Evolutionary conservation across 345 rosid genomes (phyloP).

Genomic region (Hirschfeldia incana): DNA sequence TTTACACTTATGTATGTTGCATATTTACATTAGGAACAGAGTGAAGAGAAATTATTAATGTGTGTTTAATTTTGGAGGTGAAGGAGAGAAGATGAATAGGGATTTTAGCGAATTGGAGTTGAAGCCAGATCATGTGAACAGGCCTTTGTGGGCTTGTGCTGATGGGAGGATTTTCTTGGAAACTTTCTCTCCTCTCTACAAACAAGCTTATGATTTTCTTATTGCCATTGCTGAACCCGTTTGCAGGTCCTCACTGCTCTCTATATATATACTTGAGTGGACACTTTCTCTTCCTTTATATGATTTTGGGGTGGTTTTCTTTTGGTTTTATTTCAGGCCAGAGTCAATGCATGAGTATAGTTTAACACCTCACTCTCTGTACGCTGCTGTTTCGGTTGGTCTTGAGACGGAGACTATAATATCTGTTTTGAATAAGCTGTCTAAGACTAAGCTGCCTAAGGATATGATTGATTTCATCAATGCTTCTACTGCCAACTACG

Average conservation of each 20-base stretch:
- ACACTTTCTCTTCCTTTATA: neutral
- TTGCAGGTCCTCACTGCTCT: constrained; percentile 68
- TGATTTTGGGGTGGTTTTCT: neutral
- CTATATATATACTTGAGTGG: neutral
- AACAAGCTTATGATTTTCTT: constrained; percentile 95
- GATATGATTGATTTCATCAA: constrained; percentile 85
- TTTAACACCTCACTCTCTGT: constrained; percentile 89
- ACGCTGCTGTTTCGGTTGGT: constrained; percentile 97
- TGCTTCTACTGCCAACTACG: constrained; percentile 93
- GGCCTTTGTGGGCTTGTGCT: constrained; percentile 97
- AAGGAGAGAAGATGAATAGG: constrained; percentile 60
- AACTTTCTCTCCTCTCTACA: constrained; percentile 79
- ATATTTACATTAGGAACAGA: neutral
- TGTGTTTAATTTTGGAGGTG: constrained; percentile 34
- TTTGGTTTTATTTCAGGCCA: constrained; percentile 55
- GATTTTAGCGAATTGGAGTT: constrained; percentile 79
- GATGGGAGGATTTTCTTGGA: constrained; percentile 90
- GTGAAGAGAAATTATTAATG: neutral
- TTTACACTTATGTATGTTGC: neutral
- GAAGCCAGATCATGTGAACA: constrained; percentile 75
- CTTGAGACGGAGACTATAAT: constrained; percentile 88
- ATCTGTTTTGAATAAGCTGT: constrained; percentile 80
- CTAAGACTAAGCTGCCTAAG: constrained; percentile 87
- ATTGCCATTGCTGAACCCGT: constrained; percentile 98
- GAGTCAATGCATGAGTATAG: constrained; percentile 97